Evolutionary conservation across 176 grass and related monocot genomes (phyloP), one percentile per base, ranked within the genome.

Genomic region (Urochloa ruziziensis): DNA sequence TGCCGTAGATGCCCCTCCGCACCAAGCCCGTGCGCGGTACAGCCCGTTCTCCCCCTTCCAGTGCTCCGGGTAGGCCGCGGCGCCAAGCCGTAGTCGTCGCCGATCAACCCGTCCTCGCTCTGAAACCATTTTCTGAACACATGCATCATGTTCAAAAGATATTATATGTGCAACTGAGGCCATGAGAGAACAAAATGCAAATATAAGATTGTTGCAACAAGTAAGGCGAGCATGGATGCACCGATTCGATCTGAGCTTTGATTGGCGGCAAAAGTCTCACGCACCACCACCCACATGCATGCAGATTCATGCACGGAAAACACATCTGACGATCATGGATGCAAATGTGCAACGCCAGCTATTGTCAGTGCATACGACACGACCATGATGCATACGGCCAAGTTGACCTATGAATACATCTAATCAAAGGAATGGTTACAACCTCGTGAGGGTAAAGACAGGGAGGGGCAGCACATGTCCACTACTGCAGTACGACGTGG

Each of bases 31-130:
- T n/a, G n/a, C 85, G 39, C 77, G 66, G 81, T 91, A 91, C 46
- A 91, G 81, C 46, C 85, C 85, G 18, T 91, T 88, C 56, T 75
- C 58, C 61, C 89, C 89, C 82, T 87, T 91, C 89, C 89, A 91
- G 77, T 91, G 85, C 13, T 28, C 72, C 29, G 89, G 85, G 63
- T 52, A 88, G 47, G 72, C 70, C 72, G 61, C 57, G n/a, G 24
- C 12, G 89, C 85, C 89, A 91, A 85, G 13, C 89, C 89, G 48
- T n/a, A n/a, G n/a, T 91, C 89, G 1, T 85, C 85, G 4, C 89
- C 77, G 32, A 91, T 81, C 81, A 91, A 73, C 17, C 46, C 70
- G 7, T 85, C 85, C 0, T 88, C 85, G 21, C 70, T 88, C 89
- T 91, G 47, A 10, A 62, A 9, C n/a, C 14, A 3, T 25, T 4